Evolutionary conservation across 2,329 filamentous ascomycete genomes (phyloP).

Genomic region (Pseudogymnoascus verrucosus): DNA sequence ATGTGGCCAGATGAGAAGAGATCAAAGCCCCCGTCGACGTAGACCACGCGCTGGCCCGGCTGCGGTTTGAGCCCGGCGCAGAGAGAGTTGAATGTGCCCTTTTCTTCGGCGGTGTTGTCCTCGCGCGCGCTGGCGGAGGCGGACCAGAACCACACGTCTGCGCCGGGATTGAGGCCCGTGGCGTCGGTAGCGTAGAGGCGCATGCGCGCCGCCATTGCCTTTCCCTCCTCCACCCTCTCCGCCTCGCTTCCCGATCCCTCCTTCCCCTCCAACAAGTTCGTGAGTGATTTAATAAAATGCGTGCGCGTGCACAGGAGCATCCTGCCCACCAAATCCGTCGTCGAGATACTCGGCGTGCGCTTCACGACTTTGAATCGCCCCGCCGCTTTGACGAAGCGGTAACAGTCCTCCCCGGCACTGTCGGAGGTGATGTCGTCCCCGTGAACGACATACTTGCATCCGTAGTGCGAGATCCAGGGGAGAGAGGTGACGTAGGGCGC

Average conservation of each 20-base stretch:
- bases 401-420: conserved; percentile 88
- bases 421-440: conserved; percentile 97
- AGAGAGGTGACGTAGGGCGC: conserved; percentile 93
- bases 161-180: conserved; percentile 68
- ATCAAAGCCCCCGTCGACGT: conserved; percentile 95
- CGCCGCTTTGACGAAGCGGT: conserved; percentile 92
- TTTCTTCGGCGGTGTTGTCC: conserved; percentile 43
- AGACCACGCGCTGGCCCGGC: conserved; percentile 77
- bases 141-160: conserved; percentile 79
- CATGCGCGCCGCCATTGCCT: conserved; percentile 69
- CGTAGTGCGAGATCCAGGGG: conserved; percentile 90
- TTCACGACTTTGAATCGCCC: conserved; percentile 95
- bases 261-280: conserved; percentile 57
- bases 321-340: conserved; percentile 92
- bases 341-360: conserved; percentile 91
- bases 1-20: conserved; percentile 96
- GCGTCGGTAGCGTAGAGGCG: conserved; percentile 81
- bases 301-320: conserved; percentile 95
- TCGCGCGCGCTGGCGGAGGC: conserved; percentile 34
- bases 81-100: conserved; percentile 58
- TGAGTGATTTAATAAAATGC: conserved; percentile 82
- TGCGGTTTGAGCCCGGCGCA: conserved; percentile 64
- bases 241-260: conserved; percentile 64
- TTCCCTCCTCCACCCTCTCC: conserved; percentile 56
- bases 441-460: conserved; percentile 92